Percentiles rank a stretch among this genome's conserved stretches.
These are phyloP conservation scores for Physocladia obscura DNA, from an alignment of 192 early-diverging fungal species.

Conservation along the genomic window DNA sequence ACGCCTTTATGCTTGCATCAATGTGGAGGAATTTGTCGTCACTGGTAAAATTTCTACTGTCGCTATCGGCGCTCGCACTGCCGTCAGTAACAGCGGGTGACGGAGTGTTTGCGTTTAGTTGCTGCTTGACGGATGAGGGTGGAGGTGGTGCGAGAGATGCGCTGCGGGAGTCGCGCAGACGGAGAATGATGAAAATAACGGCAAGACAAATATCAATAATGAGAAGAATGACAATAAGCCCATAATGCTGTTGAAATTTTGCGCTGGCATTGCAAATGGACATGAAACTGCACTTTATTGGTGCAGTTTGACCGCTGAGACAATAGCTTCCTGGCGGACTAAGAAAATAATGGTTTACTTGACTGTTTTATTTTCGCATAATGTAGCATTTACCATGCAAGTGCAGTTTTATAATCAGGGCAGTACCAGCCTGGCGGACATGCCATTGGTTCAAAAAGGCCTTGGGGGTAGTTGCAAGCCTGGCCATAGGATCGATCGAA, in stretches of 20 bases:
- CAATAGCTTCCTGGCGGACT: slow-evolving; percentile 19
- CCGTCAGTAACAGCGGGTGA: not conserved
- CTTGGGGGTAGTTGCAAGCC: slow-evolving; percentile 28
- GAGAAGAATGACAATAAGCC: slow-evolving; percentile 8
- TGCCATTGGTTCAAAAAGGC: slow-evolving; percentile 38
- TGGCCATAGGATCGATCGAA: not conserved
- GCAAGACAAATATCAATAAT: slow-evolving; percentile 27
- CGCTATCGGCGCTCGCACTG: not conserved
- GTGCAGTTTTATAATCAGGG: slow-evolving; percentile 27
- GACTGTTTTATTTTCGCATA: not conserved
- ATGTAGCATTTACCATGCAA: slow-evolving; percentile 34
- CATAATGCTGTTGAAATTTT: slow-evolving; percentile 23
- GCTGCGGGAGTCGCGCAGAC: slow-evolving; percentile 11
- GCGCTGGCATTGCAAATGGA: slow-evolving; percentile 34
- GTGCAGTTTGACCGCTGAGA: not conserved
- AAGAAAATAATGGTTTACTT: not conserved
- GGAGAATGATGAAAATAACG: slow-evolving; percentile 24
- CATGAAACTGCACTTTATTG: slow-evolving; percentile 27
- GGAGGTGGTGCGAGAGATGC: not conserved
- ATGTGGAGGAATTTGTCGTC: not conserved
- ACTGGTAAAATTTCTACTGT: not conserved
- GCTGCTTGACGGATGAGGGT: not conserved
- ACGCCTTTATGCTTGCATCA: not conserved
- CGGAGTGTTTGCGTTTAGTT: not conserved
- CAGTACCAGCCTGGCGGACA: slow-evolving; percentile 48